These are phyloP conservation scores for Pyrus communis DNA, from an alignment of 306 rosid genomes.

Conservation along the genomic window DNA sequence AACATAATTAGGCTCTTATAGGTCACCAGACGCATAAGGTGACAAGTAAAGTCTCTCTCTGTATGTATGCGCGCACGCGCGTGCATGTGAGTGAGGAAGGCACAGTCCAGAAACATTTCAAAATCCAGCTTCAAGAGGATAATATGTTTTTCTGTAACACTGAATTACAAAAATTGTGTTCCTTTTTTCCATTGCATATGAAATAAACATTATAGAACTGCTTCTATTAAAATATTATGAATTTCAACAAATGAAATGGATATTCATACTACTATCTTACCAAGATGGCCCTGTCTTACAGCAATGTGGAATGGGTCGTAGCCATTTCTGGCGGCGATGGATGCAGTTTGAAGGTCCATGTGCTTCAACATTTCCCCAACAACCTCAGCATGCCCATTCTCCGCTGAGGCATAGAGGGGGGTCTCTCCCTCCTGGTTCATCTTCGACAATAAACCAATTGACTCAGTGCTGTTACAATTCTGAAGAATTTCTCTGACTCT, in stretches of 20 bases:
- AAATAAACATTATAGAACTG: background rate
- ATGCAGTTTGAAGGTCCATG: constrained; percentile 78
- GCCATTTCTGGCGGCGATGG: constrained; percentile 68
- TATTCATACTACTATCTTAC: constrained; percentile 29
- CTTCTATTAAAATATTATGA: background rate
- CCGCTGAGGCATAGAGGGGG: constrained; percentile 82
- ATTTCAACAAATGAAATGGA: background rate
- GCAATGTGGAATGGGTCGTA: constrained; percentile 86
- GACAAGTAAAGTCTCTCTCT: background rate
- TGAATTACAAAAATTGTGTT: background rate
- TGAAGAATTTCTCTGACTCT: constrained; percentile 59
- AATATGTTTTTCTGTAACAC: background rate
- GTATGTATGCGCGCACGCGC: background rate
- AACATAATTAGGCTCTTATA: background rate
- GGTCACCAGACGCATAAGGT: background rate
- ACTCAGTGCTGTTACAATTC: constrained; percentile 29
- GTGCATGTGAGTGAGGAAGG: background rate
- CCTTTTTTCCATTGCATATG: background rate
- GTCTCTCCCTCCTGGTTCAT: constrained; percentile 88
- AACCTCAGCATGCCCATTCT: constrained; percentile 57
- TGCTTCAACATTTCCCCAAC: constrained; percentile 70
- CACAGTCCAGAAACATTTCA: background rate
- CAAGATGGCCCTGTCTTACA: constrained; percentile 87
- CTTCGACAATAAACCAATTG: constrained; percentile 50
- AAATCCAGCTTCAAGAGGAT: background rate